Evolutionary conservation across 1,284 basidiomycete genomes (phyloP), one percentile per base, ranked within the genome.

Genomic region (Afroboletus lepidellus): DNA sequence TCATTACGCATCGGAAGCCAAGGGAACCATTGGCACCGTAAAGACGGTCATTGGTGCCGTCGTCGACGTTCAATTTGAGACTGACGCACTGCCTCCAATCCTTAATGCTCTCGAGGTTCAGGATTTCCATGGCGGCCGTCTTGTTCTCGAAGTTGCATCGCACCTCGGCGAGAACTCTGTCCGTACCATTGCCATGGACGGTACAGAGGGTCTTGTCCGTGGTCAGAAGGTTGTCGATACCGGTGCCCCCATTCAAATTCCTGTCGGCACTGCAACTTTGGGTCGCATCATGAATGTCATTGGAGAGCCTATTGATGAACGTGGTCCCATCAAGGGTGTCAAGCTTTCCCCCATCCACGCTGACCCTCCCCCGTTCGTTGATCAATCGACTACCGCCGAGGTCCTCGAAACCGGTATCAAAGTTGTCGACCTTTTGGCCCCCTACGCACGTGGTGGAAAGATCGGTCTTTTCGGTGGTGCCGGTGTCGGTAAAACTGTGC

Each of bases 231-330:
- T 98, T 69, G 70, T 96, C 68, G 96, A 98, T 78, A 97, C 95
- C 43, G 96, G 96, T 73, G 79, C 88, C 54, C 96, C 96, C 73
- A 98, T 99, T 77, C 84, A 83, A 76, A 93, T 99, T 62, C 96
- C 95, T 66, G 96, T 99, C 70, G 96, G 96, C 60, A 85, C 84
- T 59, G 92, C 83, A 58, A 94, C 92, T 48, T 87, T 98, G 57
- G 96, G 95, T 57, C 94, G 96, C 74, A 99, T 99, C 84, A 98
- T 99, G 92, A 99, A 98, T 79, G 96, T 99, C 77, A 98, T 98
- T 77, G 96, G 96, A 70, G 95, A 98, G 75, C 93, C 96, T 71
- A 98, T 99, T 74, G 96, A 99, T 75, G 94, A 98, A 77, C 93
- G 96, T 78, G 96, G 96, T 58, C 94, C 94, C 62, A 98, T 99